Base-by-base conservation (phyloP, 371 early-diverging fungal species). In the Mortierella sp. region DNA sequence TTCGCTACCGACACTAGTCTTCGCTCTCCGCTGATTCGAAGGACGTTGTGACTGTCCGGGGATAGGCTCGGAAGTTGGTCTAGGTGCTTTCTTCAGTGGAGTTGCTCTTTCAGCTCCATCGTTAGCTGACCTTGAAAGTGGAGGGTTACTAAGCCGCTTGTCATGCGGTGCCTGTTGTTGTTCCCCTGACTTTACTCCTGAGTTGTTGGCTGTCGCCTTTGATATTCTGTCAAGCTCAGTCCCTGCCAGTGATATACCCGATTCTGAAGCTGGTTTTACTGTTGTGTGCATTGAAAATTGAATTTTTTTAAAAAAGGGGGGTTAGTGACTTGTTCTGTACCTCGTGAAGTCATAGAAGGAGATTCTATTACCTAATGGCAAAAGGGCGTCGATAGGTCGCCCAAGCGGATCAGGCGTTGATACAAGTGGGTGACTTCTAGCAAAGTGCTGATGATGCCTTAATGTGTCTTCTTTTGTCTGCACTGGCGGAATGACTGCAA, bases 401-500 rank as follows among this genome's bases (percentile, higher is more conserved):
- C 62, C 64, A 6, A 78, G 32, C 5, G 79, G 79, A 4, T 70
- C 79, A 0, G 74, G 63, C 5, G 62, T 19, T 2, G 67, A 28
- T 15, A 63, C 65, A 24, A 70, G 48, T 38, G 80, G 74, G 50
- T 79, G 79, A 24, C 61, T 79, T 24, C 80, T 48, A 7, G 75
- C 80, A 0, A 38, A 57, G 43, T 79, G 80, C 11, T 71, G 64
- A 9, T 79, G 68, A 22, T 67, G 70, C 16, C 48, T 67, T 41
- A 67, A 24, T 8, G 71, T 64, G 10, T 61, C 69, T 7, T 70
- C 71, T 32, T 79, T 79, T n/a, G 65, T 41, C 19, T 58, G 59
- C 13, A 58, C 80, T 4, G 80, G 74, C 6, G 80, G 80, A 8
- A 79, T 40, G 19, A 74, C 59, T 19, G 75, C 67, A 38, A 80